A percentile compares a stretch with the other conserved stretches of the same genome.
These are phyloP conservation scores for Cryptosporidium ubiquitum DNA, from an alignment of 169 alveolate genomes.

Conservation along the genomic window DNA sequence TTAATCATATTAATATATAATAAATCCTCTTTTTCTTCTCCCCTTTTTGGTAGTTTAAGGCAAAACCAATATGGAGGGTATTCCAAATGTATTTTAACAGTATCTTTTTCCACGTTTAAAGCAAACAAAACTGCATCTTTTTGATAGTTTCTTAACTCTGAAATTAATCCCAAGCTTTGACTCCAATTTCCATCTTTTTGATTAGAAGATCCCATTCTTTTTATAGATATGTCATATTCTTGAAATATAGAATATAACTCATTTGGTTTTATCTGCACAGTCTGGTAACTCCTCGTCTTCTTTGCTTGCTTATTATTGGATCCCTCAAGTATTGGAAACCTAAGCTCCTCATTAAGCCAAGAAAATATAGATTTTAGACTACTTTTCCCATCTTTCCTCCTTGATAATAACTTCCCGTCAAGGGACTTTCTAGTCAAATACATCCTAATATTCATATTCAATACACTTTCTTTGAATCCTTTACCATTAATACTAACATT, in stretches of 20 bases:
- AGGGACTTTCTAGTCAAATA: not conserved
- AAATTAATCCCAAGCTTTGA: not conserved
- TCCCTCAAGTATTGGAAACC: conserved; percentile 8
- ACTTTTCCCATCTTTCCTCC: not conserved
- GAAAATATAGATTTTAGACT: conserved; percentile 4
- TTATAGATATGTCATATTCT: conserved; percentile 11
- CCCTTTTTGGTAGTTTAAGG: not conserved
- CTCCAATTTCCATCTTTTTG: conserved; percentile 5
- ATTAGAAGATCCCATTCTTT: conserved; percentile 21
- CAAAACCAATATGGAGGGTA: conserved; percentile 51
- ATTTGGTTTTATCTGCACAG: conserved; percentile 14
- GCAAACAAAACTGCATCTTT: conserved; percentile 71
- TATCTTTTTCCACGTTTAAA: not conserved
- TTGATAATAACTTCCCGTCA: not conserved
- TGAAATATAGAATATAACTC: conserved; percentile 39
- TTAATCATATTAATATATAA: conserved; percentile 22
- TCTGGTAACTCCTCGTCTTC: not conserved
- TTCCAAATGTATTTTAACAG: not conserved
- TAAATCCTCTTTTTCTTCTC: not conserved
- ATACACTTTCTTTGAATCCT: not conserved
- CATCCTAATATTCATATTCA: not conserved
- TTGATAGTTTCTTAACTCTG: conserved; percentile 39
- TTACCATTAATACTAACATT: too few relatives aligned
- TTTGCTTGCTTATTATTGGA: not conserved
- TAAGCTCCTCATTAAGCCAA: conserved; percentile 26